Conservation (phyloP, 768 basidiomycete genomes). For the Kwoniella shandongensis region DNA sequence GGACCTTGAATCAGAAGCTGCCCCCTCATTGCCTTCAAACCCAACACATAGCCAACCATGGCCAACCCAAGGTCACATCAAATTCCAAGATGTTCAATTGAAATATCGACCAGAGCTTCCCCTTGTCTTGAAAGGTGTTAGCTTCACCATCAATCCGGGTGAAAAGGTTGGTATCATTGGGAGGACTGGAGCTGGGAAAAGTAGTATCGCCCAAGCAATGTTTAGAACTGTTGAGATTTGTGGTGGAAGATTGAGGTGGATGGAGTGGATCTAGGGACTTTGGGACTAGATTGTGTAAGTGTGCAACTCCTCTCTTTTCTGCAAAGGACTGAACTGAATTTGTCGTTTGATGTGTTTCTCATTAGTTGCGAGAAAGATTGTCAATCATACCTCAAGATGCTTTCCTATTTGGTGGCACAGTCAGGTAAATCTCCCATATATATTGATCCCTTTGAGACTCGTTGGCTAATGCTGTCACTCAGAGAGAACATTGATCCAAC, state of each 20-base stretch:
- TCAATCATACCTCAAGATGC: too few relatives aligned
- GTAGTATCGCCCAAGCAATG: slow-evolving; percentile 57
- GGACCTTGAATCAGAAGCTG: slow-evolving; percentile 70
- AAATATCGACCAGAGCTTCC: slow-evolving; percentile 79
- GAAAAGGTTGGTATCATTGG: slow-evolving; percentile 78
- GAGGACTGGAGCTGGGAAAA: slow-evolving; percentile 65
- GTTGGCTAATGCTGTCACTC: not conserved
- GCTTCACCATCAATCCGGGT: slow-evolving; percentile 66
- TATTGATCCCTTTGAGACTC: too few relatives aligned
- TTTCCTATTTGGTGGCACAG: too few relatives aligned
- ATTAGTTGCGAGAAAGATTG: too few relatives aligned
- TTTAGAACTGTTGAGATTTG: slow-evolving; percentile 63
- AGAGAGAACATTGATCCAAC: slow-evolving; percentile 62
- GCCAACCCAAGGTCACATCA: slow-evolving; percentile 72
- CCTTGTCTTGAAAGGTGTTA: slow-evolving; percentile 72
- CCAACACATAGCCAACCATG: slow-evolving; percentile 59
- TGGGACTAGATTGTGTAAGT: slow-evolving; percentile 61
- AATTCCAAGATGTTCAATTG: slow-evolving; percentile 63
- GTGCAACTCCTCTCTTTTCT: too few relatives aligned
- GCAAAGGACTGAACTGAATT: too few relatives aligned
- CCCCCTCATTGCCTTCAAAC: slow-evolving; percentile 57
- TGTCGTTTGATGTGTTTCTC: too few relatives aligned
- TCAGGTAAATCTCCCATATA: too few relatives aligned
- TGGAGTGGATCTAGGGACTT: slow-evolving; percentile 54
- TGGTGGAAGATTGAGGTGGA: slow-evolving; percentile 59